A percentile compares a stretch with the other conserved stretches of the same genome.
These are phyloP conservation scores for Speleostelium caveatum DNA, from an alignment of 78 protist species.

Conservation along the genomic window DNA sequence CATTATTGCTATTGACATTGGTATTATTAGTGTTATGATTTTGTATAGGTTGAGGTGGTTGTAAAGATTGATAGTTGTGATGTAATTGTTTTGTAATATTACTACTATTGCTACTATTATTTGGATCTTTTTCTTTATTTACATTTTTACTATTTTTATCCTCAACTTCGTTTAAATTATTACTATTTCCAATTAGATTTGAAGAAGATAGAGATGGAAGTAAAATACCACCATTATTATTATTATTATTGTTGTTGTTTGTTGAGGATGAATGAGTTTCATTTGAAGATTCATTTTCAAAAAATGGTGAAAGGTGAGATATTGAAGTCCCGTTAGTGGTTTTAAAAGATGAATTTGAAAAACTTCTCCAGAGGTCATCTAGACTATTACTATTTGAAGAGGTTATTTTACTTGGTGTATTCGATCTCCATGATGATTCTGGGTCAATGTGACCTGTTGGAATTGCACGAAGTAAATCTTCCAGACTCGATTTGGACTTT, in stretches of 20 bases:
- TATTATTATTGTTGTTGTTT: not conserved
- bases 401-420: conserved; percentile 43
- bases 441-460: not conserved
- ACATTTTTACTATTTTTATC: not conserved
- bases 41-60: not conserved
- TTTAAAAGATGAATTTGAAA: conserved; percentile 49
- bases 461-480: conserved; percentile 23
- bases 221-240: conserved; percentile 3
- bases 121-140: not conserved
- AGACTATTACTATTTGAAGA: conserved; percentile 29
- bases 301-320: not conserved
- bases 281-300: not conserved
- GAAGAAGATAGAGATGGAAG: conserved; percentile 37
- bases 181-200: conserved; percentile 1
- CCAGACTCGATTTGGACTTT: conserved; percentile 28
- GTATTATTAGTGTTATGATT: not conserved
- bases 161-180: not conserved
- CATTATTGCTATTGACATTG: not conserved
- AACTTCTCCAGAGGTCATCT: conserved; percentile 61
- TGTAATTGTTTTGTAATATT: not conserved
- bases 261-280: not conserved
- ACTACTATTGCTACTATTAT: not conserved
- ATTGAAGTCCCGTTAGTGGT: not conserved
- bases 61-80: not conserved
- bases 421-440: conserved; percentile 15